Percentiles rank a stretch among this genome's conserved stretches.
Conservation (phyloP, 352 stramenopile species). For the Phytophthora melonis region DNA sequence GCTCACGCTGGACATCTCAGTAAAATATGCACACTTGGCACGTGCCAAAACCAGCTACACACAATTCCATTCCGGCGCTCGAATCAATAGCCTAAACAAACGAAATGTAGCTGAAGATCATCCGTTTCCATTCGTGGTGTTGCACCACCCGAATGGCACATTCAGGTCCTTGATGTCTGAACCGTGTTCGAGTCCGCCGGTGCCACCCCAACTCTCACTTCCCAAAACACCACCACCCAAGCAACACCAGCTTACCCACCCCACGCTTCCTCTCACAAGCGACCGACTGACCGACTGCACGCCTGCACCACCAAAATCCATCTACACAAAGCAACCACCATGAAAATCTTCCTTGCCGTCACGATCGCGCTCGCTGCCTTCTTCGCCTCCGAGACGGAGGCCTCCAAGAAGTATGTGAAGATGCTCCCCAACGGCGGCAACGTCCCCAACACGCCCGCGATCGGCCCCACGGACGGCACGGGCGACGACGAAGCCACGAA, state of each 20-base stretch:
- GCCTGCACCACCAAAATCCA: not conserved
- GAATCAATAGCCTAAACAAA: too few relatives aligned
- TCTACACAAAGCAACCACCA: not conserved
- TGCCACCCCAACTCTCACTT: too few relatives aligned
- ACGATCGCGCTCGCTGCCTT: slow-evolving; percentile 6
- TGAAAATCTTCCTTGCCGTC: not conserved
- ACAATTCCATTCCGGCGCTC: too few relatives aligned
- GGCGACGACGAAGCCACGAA: slow-evolving; percentile 35
- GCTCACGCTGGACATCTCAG: too few relatives aligned
- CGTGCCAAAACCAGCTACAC: too few relatives aligned
- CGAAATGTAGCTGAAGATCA: too few relatives aligned
- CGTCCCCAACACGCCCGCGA: slow-evolving; percentile 33
- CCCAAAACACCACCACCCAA: not conserved
- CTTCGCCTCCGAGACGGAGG: slow-evolving; percentile 17
- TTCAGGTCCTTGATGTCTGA: too few relatives aligned
- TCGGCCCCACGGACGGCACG: slow-evolving; percentile 44
- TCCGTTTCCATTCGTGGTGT: too few relatives aligned
- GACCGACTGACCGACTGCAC: too few relatives aligned
- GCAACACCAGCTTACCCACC: slow-evolving; percentile 1
- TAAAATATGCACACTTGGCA: too few relatives aligned
- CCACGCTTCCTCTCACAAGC: not conserved
- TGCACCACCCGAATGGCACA: too few relatives aligned
- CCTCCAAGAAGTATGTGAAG: slow-evolving; percentile 28
- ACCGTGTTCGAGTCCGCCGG: too few relatives aligned
- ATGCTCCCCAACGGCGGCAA: slow-evolving; percentile 52